These are phyloP conservation scores for Tilletia indica DNA, from an alignment of 1,284 basidiomycete genomes.

Conservation along the genomic window DNA sequence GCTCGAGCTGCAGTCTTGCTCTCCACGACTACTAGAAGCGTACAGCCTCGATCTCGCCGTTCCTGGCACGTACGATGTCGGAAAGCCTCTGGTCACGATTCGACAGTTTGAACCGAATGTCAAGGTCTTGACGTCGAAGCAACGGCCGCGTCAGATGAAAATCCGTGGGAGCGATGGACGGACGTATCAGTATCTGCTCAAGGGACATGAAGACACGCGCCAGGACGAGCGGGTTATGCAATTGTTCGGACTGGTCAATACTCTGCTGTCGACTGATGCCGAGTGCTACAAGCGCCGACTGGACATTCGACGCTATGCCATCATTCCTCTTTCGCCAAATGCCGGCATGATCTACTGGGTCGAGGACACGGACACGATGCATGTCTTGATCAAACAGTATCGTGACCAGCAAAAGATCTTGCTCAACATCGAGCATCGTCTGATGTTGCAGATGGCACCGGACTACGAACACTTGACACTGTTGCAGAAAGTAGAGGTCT, in stretches of 20 bases:
- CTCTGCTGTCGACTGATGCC: slow-evolving; percentile 85
- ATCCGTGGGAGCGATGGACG: slow-evolving; percentile 87
- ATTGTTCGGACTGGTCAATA: slow-evolving; percentile 95
- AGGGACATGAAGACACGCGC: slow-evolving; percentile 97
- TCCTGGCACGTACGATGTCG: slow-evolving; percentile 92
- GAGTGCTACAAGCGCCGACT: slow-evolving; percentile 94
- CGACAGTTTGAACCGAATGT: slow-evolving; percentile 62
- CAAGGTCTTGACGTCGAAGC: slow-evolving; percentile 94
- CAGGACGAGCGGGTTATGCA: slow-evolving; percentile 99
- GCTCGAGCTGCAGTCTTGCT: slow-evolving; percentile 95
- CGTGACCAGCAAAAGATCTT: slow-evolving; percentile 71
- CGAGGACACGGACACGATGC: slow-evolving; percentile 94
- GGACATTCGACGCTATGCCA: slow-evolving; percentile 88
- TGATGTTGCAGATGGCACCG: slow-evolving; percentile 99
- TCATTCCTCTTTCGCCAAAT: slow-evolving; percentile 93
- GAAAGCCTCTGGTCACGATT: slow-evolving; percentile 81
- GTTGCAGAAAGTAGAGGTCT: slow-evolving; percentile 97
- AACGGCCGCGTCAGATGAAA: slow-evolving; percentile 84
- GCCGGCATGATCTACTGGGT: slow-evolving; percentile 95
- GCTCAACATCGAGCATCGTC: slow-evolving; percentile 93
- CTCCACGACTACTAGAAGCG: slow-evolving; percentile 84
- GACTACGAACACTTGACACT: slow-evolving; percentile 94
- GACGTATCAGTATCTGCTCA: slow-evolving; percentile 89
- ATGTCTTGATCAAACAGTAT: slow-evolving; percentile 82
- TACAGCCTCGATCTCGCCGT: slow-evolving; percentile 89